These are phyloP conservation scores for Rubroshorea leprosula DNA, from an alignment of 345 rosid genomes.

Conservation along the genomic window DNA sequence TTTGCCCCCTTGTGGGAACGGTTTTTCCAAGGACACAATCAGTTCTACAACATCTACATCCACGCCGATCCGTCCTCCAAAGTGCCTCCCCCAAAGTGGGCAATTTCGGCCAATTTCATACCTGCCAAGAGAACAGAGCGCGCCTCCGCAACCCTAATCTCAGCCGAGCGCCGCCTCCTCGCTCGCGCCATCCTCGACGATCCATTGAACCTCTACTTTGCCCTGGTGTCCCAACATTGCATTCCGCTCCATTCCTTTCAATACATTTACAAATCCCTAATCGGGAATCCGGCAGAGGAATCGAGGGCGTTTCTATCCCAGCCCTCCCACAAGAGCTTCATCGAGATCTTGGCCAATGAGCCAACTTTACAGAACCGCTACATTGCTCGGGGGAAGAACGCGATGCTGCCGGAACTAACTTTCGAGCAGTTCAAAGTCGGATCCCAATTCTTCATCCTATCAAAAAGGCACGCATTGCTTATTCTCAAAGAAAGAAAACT, in stretches of 20 bases:
- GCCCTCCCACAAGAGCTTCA: slow-evolving; percentile 42
- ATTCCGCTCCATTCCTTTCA: slow-evolving; percentile 78
- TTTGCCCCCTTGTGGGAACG: slow-evolving; percentile 74
- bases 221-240: slow-evolving; percentile 70
- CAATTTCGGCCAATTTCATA: slow-evolving; percentile 45
- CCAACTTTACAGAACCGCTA: slow-evolving; percentile 58
- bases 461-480: slow-evolving; percentile 61
- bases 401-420: slow-evolving; percentile 63
- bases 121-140: slow-evolving; percentile 57
- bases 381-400: slow-evolving; percentile 51
- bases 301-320: slow-evolving; percentile 31
- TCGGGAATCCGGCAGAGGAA: slow-evolving; percentile 28
- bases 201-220: slow-evolving; percentile 73
- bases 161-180: slow-evolving; percentile 71
- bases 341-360: slow-evolving; percentile 62
- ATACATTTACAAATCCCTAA: slow-evolving; percentile 50
- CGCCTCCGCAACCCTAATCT: slow-evolving; percentile 59
- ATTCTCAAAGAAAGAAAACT: slow-evolving; percentile 54
- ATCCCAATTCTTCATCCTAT: slow-evolving; percentile 78
- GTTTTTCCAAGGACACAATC: slow-evolving; percentile 48
- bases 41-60: slow-evolving; percentile 67
- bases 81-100: slow-evolving; percentile 19
- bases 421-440: slow-evolving; percentile 65
- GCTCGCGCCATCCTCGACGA: slow-evolving; percentile 78
- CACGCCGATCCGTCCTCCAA: slow-evolving; percentile 63